Percentiles rank a stretch among this genome's conserved stretches.
Conservation (phyloP, 257 asterid genomes). For the Plectranthus barbatus region DNA sequence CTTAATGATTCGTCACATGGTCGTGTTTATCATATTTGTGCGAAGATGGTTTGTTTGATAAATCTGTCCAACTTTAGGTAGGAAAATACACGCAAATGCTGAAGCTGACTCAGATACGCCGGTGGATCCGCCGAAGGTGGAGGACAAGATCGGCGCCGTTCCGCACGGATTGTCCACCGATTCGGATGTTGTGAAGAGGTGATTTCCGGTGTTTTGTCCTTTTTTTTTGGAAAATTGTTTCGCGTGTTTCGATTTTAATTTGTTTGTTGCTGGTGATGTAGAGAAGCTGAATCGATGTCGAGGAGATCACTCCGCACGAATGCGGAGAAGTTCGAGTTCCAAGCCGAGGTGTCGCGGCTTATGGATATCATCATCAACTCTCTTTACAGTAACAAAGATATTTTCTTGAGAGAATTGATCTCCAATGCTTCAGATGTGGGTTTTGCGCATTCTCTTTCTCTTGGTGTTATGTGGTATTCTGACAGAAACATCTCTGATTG, state of each 20-base stretch:
- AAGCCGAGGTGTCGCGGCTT: conserved; percentile 96
- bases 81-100: conserved; percentile 69
- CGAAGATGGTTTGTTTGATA: background rate
- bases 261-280: conserved; percentile 23
- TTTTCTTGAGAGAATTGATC: conserved; percentile 91
- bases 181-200: conserved; percentile 86
- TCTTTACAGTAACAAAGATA: conserved; percentile 90
- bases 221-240: background rate
- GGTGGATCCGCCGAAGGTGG: conserved; percentile 84
- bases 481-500: background rate
- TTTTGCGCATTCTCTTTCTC: background rate
- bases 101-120: conserved; percentile 60
- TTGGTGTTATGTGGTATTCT: background rate
- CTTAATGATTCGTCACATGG: background rate
- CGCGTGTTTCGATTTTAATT: background rate
- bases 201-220: background rate
- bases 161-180: conserved; percentile 84
- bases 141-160: conserved; percentile 74
- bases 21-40: background rate
- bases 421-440: conserved; percentile 98
- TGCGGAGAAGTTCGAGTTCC: conserved; percentile 94
- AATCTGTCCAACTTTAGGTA: conserved; percentile 29
- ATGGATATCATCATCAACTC: conserved; percentile 97
- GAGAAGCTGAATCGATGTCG: conserved; percentile 91
- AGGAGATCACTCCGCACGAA: conserved; percentile 51